Evolutionary conservation across 1,284 basidiomycete genomes (phyloP).

Genomic region (Megacollybia platyphylla): DNA sequence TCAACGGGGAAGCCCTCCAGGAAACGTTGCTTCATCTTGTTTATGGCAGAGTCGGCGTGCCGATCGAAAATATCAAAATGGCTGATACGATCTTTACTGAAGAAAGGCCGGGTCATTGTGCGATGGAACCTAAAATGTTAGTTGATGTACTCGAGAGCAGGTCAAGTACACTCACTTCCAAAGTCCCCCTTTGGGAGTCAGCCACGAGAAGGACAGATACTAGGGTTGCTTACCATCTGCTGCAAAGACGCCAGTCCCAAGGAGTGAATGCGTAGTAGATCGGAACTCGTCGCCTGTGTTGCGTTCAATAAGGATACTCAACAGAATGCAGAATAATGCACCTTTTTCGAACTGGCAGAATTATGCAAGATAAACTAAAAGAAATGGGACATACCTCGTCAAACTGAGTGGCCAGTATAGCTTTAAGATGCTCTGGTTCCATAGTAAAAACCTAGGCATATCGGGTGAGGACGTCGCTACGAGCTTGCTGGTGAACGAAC

Average conservation of each 20-base stretch:
- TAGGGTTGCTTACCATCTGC: conserved; percentile 4
- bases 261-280: conserved; percentile 1
- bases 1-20: conserved; percentile 32
- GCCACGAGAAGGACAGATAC: neutral
- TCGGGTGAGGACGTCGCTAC: neutral
- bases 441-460: conserved; percentile 13
- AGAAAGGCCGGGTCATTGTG: conserved; percentile 8
- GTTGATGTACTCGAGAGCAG: neutral
- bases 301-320: too few relatives aligned
- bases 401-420: conserved; percentile 15
- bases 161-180: conserved; percentile 5
- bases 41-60: conserved; percentile 23
- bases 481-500: conserved; percentile 9
- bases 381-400: conserved; percentile 2
- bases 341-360: conserved; percentile 6
- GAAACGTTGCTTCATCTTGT: conserved; percentile 22
- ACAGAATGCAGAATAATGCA: neutral
- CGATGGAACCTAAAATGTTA: conserved; percentile 6
- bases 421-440: conserved; percentile 28
- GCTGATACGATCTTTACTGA: conserved; percentile 36
- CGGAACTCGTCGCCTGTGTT: conserved; percentile 2
- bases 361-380: neutral
- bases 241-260: conserved; percentile 8
- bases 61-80: conserved; percentile 39
- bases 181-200: conserved; percentile 3